A percentile compares a stretch with the other conserved stretches of the same genome.
Conservation (phyloP, 495 filamentous ascomycete species). For the Ramalina peruviana region DNA sequence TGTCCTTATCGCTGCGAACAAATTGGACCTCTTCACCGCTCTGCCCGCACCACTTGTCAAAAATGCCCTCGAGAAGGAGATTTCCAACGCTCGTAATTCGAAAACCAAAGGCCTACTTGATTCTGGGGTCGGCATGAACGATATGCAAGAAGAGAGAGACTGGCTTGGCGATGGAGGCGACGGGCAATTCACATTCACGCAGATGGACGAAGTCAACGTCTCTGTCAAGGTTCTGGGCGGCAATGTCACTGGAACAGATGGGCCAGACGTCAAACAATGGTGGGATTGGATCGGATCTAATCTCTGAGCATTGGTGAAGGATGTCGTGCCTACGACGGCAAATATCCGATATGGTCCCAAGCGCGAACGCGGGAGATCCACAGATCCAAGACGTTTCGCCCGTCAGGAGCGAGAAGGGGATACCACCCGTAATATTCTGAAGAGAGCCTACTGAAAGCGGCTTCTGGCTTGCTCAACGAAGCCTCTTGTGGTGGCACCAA, state of each 20-base stretch:
- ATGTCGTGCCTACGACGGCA: too few species aligned
- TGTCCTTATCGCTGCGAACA: conserved; percentile 81
- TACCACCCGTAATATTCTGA: too few species aligned
- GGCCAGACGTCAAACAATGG: conserved; percentile 61
- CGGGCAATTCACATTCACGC: conserved; percentile 61
- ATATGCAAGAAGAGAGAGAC: conserved; percentile 53
- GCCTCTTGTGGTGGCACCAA: too few species aligned
- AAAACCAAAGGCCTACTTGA: conserved; percentile 72
- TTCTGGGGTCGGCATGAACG: conserved; percentile 46
- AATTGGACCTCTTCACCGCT: conserved; percentile 89
- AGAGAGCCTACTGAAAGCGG: too few species aligned
- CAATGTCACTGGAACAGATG: conserved; percentile 56
- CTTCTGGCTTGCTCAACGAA: too few species aligned
- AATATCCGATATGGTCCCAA: too few species aligned
- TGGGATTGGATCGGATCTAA: conserved; percentile 71
- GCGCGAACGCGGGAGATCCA: too few species aligned
- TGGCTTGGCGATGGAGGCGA: conserved; percentile 71
- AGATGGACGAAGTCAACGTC: conserved; percentile 72
- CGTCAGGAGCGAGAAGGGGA: too few species aligned
- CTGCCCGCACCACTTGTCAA: conserved; percentile 67
- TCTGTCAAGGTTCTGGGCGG: conserved; percentile 68
- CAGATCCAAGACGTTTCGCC: too few species aligned
- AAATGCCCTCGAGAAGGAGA: conserved; percentile 63
- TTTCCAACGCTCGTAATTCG: conserved; percentile 62
- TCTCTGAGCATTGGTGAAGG: conserved; percentile 23